Conservation (phyloP, 2,329 filamentous ascomycete species). For the Aphanoascus verrucosus region DNA sequence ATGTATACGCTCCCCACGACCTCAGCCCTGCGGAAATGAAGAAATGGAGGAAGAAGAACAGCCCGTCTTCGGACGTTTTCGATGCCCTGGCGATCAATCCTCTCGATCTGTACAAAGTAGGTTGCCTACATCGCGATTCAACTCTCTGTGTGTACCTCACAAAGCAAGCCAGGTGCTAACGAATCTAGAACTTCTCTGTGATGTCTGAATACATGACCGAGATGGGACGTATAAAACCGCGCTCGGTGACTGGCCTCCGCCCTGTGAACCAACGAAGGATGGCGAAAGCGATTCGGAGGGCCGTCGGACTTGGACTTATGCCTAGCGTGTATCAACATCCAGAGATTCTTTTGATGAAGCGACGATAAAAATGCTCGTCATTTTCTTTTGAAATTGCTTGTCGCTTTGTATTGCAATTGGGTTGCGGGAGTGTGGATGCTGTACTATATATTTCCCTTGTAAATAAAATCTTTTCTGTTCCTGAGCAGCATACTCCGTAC, state of each 20-base stretch:
- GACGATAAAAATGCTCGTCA: background rate
- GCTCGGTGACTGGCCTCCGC: slow-evolving; percentile 64
- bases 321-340: slow-evolving; percentile 85
- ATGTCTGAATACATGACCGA: slow-evolving; percentile 79
- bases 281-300: slow-evolving; percentile 80
- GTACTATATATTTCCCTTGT: slow-evolving; percentile 1
- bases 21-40: slow-evolving; percentile 64
- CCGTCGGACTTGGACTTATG: slow-evolving; percentile 82
- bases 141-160: background rate
- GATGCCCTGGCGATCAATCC: slow-evolving; percentile 73
- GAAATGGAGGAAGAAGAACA: slow-evolving; percentile 59
- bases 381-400: background rate
- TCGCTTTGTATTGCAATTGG: background rate
- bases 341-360: slow-evolving; percentile 49
- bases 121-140: slow-evolving; percentile 20
- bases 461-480: background rate
- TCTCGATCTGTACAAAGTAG: slow-evolving; percentile 74
- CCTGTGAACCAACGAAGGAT: slow-evolving; percentile 87
- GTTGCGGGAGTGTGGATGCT: slow-evolving; percentile 3
- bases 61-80: slow-evolving; percentile 57
- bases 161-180: background rate
- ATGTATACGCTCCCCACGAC: slow-evolving; percentile 86
- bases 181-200: slow-evolving; percentile 71
- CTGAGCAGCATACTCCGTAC: background rate
- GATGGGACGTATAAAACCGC: slow-evolving; percentile 73